Conservation (phyloP, 495 filamentous ascomycete species). For the Pyronema domesticum region DNA sequence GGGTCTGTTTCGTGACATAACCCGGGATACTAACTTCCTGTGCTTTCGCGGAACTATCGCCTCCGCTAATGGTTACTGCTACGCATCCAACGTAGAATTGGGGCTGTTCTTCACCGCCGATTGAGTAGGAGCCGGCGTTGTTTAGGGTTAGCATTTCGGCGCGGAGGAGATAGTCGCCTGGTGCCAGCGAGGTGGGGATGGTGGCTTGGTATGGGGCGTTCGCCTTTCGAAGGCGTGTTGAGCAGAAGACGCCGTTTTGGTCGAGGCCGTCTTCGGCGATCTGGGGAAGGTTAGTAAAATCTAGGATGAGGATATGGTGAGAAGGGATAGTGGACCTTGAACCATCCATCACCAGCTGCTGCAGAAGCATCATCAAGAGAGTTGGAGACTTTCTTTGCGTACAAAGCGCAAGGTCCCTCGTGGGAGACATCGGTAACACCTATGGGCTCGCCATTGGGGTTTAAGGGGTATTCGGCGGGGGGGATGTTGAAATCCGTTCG, state of each 20-base stretch:
- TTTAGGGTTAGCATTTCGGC: constrained; percentile 56
- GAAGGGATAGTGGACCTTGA: constrained; percentile 38
- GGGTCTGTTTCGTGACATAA: constrained; percentile 34
- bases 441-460: constrained; percentile 11
- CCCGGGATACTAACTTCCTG: constrained; percentile 44
- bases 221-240: constrained; percentile 44
- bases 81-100: constrained; percentile 28
- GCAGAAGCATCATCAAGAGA: constrained; percentile 26
- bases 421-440: constrained; percentile 44
- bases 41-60: constrained; percentile 1
- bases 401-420: constrained; percentile 52
- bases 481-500: constrained; percentile 10
- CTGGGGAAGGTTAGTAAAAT: not conserved
- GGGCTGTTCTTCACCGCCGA: constrained; percentile 28
- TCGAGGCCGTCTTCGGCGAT: constrained; percentile 9
- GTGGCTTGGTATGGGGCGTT: constrained; percentile 41
- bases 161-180: constrained; percentile 49
- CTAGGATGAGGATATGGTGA: too few relatives aligned
- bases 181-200: constrained; percentile 40
- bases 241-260: constrained; percentile 41
- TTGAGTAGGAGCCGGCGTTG: constrained; percentile 30
- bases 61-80: constrained; percentile 19
- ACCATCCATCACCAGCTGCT: constrained; percentile 50
- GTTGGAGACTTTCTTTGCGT: constrained; percentile 30
- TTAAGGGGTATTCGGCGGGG: constrained; percentile 13